Evolutionary conservation across 768 basidiomycete genomes (phyloP), one percentile per base, ranked within the genome.

Genomic region (Agrocybe pediades): DNA sequence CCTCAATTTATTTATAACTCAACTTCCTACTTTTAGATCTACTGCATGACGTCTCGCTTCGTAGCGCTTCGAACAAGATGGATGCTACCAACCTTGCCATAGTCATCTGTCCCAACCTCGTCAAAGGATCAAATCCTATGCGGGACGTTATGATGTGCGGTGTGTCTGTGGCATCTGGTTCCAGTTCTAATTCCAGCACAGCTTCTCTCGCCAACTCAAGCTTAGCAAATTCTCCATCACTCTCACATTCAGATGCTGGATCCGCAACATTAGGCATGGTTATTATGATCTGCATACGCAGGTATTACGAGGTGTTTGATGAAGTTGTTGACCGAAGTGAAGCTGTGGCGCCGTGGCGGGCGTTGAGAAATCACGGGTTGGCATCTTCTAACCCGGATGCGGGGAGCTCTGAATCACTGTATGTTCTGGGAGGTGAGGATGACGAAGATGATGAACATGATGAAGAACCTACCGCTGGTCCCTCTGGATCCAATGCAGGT

Each of bases 261-360:
- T 73, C 72, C 58, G 84, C 83, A 8, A 91, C 90, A 0, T 74
- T 94, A 0, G 90, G 90, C 2, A 74, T 76, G 56, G 73, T 93
- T 39, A 75, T 92, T 67, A 85, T 85, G 64, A 71, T 90, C 40
- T 93, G 89, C 67, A 92, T 93, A 46, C 80, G 88, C 61, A 82
- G 83, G 40, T 94, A 93, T 66, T 92, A 87, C 66, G 92, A 94
- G 65, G 74, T 93, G 25, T 94, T 94, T 60, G 91, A 92, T 64
- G 92, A 93, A 60, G 69, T 87, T n/a, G 71, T 68, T 52, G 92
- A 92, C 69, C 80, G 84, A 15, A 79, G 78, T 54, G 90, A 92
- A 59, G 84, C 84, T 2, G 57, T 81, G 13, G 71, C 71, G 1
- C 71, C 67, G 2, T 69, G 62, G 51, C 67, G 68, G 26, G 64